Base-by-base conservation (phyloP, 371 early-diverging fungal genomes). In the Syncephalis fuscata region DNA sequence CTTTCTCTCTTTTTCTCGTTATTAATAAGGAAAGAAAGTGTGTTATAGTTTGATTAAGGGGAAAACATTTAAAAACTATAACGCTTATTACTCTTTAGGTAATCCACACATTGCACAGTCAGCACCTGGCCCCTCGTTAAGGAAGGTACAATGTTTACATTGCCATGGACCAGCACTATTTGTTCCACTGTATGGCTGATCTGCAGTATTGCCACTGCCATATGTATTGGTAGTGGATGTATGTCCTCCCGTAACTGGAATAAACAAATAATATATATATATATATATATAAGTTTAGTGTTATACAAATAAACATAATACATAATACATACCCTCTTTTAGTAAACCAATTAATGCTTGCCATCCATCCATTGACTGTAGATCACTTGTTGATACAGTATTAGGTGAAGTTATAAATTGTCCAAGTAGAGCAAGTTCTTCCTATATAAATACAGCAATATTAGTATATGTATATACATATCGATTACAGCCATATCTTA, bases 21-120 rank as follows among this genome's bases (percentile, higher is more conserved):
- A n/a, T n/a, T n/a, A n/a, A n/a, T n/a, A n/a, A n/a, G n/a, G n/a
- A n/a, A n/a, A n/a, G n/a, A n/a, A n/a, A n/a, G n/a, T n/a, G n/a
- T n/a, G n/a, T n/a, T n/a, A n/a, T n/a, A n/a, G n/a, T n/a, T n/a
- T n/a, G n/a, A n/a, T n/a, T n/a, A n/a, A n/a, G n/a, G n/a, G n/a
- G n/a, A n/a, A n/a, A n/a, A n/a, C n/a, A n/a, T n/a, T n/a, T n/a
- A n/a, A n/a, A n/a, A n/a, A n/a, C n/a, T n/a, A n/a, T n/a, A n/a
- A n/a, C n/a, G n/a, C n/a, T n/a, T n/a, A n/a, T n/a, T n/a, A n/a
- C n/a, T n/a, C n/a, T 56, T 55, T 55, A 9, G 92, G 92, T 48
- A 92, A 67, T 5, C 85, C 89, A 57, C 98, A 98, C 81, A 98
- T 92, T 50, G 89, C 91, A 65, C 98, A 97, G 46, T 63, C 76